phyloP scores from a whole-genome alignment of 768 basidiomycete species.

The Gloeostereum incarnatum region DNA sequence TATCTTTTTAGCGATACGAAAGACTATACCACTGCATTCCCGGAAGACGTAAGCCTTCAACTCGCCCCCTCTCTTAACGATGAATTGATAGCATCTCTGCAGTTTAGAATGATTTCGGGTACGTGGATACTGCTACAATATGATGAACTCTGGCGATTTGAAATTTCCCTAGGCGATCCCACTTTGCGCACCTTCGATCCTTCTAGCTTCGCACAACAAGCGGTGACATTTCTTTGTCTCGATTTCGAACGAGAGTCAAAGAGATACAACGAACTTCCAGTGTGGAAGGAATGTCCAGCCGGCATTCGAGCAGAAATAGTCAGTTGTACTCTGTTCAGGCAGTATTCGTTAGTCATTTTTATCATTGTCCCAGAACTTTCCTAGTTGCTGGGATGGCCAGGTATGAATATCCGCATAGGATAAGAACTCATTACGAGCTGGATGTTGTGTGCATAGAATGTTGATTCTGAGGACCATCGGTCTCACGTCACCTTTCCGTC shows the following conservation, averaged over 20 bases:
- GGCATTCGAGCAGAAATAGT: conserved; percentile 13
- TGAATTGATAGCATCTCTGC: neutral
- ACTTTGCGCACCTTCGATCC: conserved; percentile 22
- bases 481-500: conserved; percentile 29
- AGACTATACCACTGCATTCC: conserved; percentile 7
- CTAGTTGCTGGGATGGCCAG: conserved; percentile 27
- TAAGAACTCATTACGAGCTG: neutral
- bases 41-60: conserved; percentile 6
- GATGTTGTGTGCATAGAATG: conserved; percentile 16
- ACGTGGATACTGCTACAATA: neutral
- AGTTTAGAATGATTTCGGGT: conserved; percentile 7
- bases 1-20: conserved; percentile 7
- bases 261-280: conserved; percentile 13
- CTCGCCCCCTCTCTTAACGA: neutral
- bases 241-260: conserved; percentile 23
- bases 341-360: neutral
- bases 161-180: conserved; percentile 16
- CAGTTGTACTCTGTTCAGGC: neutral
- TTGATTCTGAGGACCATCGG: conserved; percentile 28
- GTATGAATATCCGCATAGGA: conserved; percentile 8
- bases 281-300: conserved; percentile 8
- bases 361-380: conserved; percentile 12
- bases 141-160: neutral
- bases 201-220: conserved; percentile 24
- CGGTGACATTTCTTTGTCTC: conserved; percentile 29